These are phyloP conservation scores for Sporothrix dimorphospora DNA, from an alignment of 2,329 filamentous ascomycete species.

Conservation along the genomic window DNA sequence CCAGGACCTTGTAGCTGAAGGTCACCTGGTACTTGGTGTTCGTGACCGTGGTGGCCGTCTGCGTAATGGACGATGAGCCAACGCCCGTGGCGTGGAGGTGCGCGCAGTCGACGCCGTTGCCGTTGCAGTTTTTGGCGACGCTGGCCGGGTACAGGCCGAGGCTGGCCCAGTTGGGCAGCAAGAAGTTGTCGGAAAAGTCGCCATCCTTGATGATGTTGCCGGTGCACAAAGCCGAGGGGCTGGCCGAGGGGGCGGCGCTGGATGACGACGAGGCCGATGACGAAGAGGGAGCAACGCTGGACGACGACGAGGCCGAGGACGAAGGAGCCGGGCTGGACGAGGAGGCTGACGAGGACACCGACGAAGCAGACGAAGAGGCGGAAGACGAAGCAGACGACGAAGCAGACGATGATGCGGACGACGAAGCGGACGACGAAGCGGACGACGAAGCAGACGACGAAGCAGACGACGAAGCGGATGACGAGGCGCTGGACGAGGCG, in stretches of 20 bases:
- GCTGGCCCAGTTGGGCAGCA: constrained; percentile 14
- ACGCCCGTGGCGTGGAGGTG: not conserved
- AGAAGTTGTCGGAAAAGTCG: not conserved
- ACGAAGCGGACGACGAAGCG: not conserved
- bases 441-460: not conserved
- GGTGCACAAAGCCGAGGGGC: not conserved
- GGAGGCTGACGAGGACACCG: not conserved
- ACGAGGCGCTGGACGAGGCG: not conserved
- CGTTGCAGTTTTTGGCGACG: not conserved
- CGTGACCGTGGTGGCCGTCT: not conserved
- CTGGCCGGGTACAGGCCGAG: not conserved
- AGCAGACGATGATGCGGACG: not conserved
- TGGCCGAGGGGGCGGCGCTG: not conserved
- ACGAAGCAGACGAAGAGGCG: not conserved
- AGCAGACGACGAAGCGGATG: not conserved
- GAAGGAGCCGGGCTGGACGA: not conserved
- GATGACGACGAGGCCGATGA: not conserved
- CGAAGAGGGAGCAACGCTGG: no score
- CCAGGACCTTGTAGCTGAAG: not conserved
- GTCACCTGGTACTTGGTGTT: constrained; percentile 4
- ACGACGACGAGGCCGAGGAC: not conserved
- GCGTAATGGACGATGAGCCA: not conserved
- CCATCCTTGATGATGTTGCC: constrained; percentile 19
- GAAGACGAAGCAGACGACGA: not conserved
- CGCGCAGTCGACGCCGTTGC: not conserved